Percentiles rank a stretch among this genome's conserved stretches.
Evolutionary conservation across 2,329 filamentous ascomycete genomes (phyloP).

Genomic region (Dactylellina leptospora): DNA sequence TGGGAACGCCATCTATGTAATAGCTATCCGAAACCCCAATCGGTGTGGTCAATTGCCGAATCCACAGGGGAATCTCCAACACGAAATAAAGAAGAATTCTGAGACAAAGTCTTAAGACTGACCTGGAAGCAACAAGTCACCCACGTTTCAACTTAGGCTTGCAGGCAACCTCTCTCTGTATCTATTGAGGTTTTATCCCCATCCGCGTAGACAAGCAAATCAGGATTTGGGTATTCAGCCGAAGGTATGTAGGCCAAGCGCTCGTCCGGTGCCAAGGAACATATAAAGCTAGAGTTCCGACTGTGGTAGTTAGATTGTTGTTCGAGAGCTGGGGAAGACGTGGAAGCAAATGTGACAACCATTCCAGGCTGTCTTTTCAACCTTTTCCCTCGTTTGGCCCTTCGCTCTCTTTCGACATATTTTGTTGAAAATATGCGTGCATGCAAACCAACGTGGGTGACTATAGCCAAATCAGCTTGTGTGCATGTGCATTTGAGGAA

Average conservation of each 20-base stretch:
- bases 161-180: background rate
- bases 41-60: constrained; percentile 46
- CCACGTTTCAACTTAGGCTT: constrained; percentile 40
- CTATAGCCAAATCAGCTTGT: constrained; percentile 4
- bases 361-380: background rate
- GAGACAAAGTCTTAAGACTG: constrained; percentile 13
- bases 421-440: background rate
- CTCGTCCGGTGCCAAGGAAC: constrained; percentile 20
- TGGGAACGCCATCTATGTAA: constrained; percentile 14
- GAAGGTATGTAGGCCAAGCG: constrained; percentile 32
- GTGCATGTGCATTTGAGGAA: constrained; percentile 2
- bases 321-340: background rate
- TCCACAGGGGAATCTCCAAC: constrained; percentile 20
- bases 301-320: constrained; percentile 10
- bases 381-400: background rate
- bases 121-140: constrained; percentile 34
- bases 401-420: background rate
- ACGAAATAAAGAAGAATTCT: constrained; percentile 7
- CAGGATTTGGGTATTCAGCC: constrained; percentile 36
- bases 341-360: constrained; percentile 22
- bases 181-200: constrained; percentile 4
- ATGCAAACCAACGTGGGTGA: constrained; percentile 15
- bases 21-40: constrained; percentile 35
- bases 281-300: constrained; percentile 27
- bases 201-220: constrained; percentile 43